phyloP scores from a whole-genome alignment of 2,329 filamentous ascomycete species.

The Talaromyces albobiverticillius region DNA sequence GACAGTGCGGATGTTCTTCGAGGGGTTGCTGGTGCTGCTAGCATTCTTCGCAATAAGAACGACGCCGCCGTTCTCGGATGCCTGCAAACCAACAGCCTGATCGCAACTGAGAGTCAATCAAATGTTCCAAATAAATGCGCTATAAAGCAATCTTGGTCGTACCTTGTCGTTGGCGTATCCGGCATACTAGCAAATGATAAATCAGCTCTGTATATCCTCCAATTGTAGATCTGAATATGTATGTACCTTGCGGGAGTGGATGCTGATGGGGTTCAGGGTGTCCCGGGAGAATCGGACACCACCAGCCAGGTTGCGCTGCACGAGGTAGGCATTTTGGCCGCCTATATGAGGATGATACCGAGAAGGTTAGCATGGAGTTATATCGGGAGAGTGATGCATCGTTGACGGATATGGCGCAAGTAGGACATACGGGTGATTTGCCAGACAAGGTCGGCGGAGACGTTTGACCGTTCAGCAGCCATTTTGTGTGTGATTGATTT shows the following conservation, averaged over 20 bases:
- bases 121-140: not conserved
- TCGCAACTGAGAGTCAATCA: conserved; percentile 11
- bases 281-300: conserved; percentile 90
- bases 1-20: conserved; percentile 61
- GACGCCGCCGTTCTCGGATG: conserved; percentile 75
- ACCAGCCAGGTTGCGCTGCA: conserved; percentile 79
- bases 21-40: conserved; percentile 69
- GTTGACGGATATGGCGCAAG: too few species aligned
- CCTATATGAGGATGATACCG: conserved; percentile 56
- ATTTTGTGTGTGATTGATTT: conserved; percentile 27
- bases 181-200: conserved; percentile 61
- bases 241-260: conserved; percentile 80
- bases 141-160: conserved; percentile 28
- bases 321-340: conserved; percentile 83
- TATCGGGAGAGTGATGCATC: not conserved
- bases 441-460: conserved; percentile 92
- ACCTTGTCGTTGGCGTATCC: conserved; percentile 95
- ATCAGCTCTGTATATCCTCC: too few species aligned
- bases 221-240: not conserved
- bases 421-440: conserved; percentile 89
- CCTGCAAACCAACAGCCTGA: conserved; percentile 77
- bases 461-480: conserved; percentile 61
- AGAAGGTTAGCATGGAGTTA: conserved; percentile 16
- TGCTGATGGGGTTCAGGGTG: conserved; percentile 89
- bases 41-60: conserved; percentile 82